Percentiles rank a stretch among this genome's conserved stretches.
These are phyloP conservation scores for Saccharomycopsis guyanensis DNA, from an alignment of 805 yeast genomes.

Conservation along the genomic window DNA sequence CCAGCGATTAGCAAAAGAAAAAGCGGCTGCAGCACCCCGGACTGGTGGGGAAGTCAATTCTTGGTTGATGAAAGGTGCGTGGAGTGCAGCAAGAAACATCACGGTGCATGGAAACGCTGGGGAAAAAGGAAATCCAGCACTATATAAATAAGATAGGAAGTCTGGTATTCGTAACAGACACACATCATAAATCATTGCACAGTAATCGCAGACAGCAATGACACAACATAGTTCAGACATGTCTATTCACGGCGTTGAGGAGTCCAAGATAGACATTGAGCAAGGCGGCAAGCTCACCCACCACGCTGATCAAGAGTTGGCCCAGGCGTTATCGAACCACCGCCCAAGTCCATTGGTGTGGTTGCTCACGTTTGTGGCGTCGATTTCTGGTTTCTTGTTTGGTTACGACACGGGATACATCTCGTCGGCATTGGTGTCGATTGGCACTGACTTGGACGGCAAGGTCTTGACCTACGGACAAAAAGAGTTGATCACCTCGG, in stretches of 20 bases:
- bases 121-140: background rate
- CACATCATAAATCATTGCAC: background rate
- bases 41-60: background rate
- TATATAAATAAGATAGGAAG: background rate
- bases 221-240: background rate
- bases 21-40: too few species aligned
- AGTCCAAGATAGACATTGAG: constrained; percentile 5
- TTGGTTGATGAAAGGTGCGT: background rate
- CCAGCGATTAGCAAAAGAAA: too few species aligned
- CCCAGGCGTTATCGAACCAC: constrained; percentile 6
- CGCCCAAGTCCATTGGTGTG: constrained; percentile 57
- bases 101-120: background rate
- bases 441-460: constrained; percentile 66
- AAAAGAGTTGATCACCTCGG: constrained; percentile 86
- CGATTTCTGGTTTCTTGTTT: constrained; percentile 93
- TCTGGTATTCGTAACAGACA: too few species aligned
- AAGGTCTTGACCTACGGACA: constrained; percentile 61
- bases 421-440: constrained; percentile 83
- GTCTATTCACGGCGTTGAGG: background rate
- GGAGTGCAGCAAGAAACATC: background rate
- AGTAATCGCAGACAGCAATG: background rate
- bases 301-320: constrained; percentile 3
- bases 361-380: constrained; percentile 63
- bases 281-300: background rate
- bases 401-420: constrained; percentile 98